These are phyloP conservation scores for Leavenworthia alabamica DNA, from an alignment of 345 rosid genomes.

Conservation along the genomic window DNA sequence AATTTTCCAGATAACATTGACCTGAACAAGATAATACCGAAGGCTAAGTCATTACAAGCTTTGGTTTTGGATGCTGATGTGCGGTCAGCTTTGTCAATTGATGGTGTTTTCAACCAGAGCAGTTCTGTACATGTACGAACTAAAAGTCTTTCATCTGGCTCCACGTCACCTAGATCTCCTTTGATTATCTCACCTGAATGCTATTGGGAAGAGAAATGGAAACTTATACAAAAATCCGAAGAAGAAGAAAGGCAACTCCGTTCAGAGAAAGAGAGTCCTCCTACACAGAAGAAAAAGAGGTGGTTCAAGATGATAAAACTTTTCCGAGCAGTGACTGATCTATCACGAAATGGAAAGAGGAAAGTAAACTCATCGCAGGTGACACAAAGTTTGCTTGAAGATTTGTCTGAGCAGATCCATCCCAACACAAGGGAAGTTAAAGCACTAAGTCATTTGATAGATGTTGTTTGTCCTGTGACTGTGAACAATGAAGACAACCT, in stretches of 20 bases:
- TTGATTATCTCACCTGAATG: constrained; percentile 49
- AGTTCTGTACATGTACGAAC: constrained; percentile 27
- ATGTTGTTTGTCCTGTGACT: neutral
- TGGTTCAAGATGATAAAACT: constrained; percentile 46
- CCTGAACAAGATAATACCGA: constrained; percentile 44
- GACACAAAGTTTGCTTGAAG: constrained; percentile 51
- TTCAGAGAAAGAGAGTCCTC: constrained; percentile 29
- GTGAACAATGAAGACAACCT: neutral
- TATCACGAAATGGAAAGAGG: constrained; percentile 27
- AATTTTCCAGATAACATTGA: no score
- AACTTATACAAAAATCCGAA: constrained; percentile 50
- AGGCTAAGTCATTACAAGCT: constrained; percentile 55
- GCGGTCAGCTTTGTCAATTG: constrained; percentile 21
- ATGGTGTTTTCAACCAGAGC: neutral
- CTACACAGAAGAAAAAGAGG: constrained; percentile 46
- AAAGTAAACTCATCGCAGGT: constrained; percentile 31
- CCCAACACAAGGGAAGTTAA: neutral
- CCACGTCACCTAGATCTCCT: constrained; percentile 47
- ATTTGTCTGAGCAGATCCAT: constrained; percentile 50
- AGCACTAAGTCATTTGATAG: neutral
- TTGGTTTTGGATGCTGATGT: constrained; percentile 42
- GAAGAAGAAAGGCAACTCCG: constrained; percentile 36
- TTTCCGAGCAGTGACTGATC: constrained; percentile 55
- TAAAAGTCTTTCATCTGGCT: constrained; percentile 40
- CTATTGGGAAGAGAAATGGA: constrained; percentile 93